Conservation (phyloP, 345 rosid genomes). For the Heritiera fomes region DNA sequence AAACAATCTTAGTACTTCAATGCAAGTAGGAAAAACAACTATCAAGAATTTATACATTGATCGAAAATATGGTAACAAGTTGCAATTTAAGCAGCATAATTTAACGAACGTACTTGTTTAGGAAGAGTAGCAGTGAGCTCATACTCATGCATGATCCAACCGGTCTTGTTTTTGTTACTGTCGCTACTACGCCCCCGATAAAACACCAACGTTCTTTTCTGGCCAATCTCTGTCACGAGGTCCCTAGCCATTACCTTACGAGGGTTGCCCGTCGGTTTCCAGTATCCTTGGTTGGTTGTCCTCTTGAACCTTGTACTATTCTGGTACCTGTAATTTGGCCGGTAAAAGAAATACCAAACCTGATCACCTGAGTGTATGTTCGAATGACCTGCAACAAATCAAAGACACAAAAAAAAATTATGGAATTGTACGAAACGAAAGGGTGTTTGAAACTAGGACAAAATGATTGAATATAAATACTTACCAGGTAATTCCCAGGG, state of each 20-base stretch:
- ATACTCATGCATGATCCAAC: constrained; percentile 44
- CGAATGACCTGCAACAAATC: neutral
- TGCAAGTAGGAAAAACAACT: neutral
- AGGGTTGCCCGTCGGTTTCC: constrained; percentile 16
- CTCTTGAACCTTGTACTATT: constrained; percentile 13
- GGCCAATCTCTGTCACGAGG: constrained; percentile 22
- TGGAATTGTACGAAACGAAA: neutral
- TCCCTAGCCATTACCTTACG: neutral
- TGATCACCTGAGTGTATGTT: constrained; percentile 16
- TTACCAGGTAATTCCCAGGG: constrained; percentile 21
- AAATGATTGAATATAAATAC: neutral
- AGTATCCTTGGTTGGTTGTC: constrained; percentile 15
- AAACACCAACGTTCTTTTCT: constrained; percentile 45
- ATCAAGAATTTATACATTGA: neutral
- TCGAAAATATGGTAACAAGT: neutral
- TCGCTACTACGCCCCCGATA: constrained; percentile 16
- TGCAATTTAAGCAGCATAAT: neutral
- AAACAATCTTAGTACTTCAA: neutral
- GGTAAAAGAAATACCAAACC: constrained; percentile 21
- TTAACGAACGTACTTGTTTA: constrained; percentile 7
- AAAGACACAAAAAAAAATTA: neutral
- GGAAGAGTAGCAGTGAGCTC: constrained; percentile 20
- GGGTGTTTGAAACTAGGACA: neutral
- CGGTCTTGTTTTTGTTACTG: constrained; percentile 18
- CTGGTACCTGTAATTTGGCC: constrained; percentile 10